These are phyloP conservation scores for Phytophthora vignae DNA, from an alignment of 352 stramenopile genomes.

Conservation along the genomic window DNA sequence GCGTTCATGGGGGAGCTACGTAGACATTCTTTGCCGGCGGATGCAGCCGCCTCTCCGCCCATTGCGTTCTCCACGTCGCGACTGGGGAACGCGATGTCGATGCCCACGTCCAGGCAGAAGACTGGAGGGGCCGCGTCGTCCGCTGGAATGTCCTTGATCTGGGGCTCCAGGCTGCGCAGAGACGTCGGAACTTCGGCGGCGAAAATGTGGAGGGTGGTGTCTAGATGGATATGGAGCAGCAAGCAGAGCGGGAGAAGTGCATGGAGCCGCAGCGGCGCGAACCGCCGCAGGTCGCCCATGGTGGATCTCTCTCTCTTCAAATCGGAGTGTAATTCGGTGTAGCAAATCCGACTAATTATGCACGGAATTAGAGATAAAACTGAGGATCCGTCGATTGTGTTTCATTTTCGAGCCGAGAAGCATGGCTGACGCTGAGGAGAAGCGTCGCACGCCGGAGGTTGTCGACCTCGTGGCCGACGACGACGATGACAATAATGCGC, in stretches of 20 bases:
- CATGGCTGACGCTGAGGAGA: conserved; percentile 28
- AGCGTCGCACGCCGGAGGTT: conserved; percentile 10
- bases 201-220: neutral
- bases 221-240: neutral
- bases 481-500: conserved; percentile 11
- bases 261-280: neutral
- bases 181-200: neutral
- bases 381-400: neutral
- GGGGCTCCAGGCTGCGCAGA: conserved; percentile 11
- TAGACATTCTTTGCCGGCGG: conserved; percentile 39
- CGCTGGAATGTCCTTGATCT: conserved; percentile 2
- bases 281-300: conserved; percentile 6
- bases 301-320: neutral
- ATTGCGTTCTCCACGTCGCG: conserved; percentile 31
- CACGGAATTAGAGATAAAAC: neutral
- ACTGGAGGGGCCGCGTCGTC: conserved; percentile 31
- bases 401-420: conserved; percentile 3
- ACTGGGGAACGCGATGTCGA: conserved; percentile 56
- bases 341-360: neutral
- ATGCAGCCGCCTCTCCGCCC: conserved; percentile 11
- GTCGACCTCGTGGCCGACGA: conserved; percentile 11
- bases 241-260: conserved; percentile 4
- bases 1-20: conserved; percentile 48
- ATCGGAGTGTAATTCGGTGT: neutral
- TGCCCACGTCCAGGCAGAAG: conserved; percentile 53